These are phyloP conservation scores for Amaranthus cruentus DNA, from an alignment of 148 eudicot genomes.

Conservation along the genomic window DNA sequence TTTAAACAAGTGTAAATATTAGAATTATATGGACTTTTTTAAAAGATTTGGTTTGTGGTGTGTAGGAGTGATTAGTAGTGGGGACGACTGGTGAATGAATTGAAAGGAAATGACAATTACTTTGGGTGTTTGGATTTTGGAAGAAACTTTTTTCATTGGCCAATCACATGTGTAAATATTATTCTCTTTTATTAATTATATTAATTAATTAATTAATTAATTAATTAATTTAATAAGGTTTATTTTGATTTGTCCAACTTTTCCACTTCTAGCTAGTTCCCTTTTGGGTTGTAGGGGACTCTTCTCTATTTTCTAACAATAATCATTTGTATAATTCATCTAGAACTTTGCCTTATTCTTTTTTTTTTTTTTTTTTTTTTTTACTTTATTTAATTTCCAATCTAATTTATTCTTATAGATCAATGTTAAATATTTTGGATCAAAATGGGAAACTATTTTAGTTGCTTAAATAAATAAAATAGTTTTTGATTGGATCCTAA, in stretches of 20 bases:
- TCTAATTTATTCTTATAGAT: too few relatives aligned
- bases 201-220: background rate
- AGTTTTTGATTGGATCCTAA: too few relatives aligned
- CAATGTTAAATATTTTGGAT: too few relatives aligned
- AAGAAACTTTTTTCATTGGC: conserved; percentile 23
- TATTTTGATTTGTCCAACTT: conserved; percentile 7
- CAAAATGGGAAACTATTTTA: too few relatives aligned
- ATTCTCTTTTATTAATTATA: too few relatives aligned
- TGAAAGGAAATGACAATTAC: conserved; percentile 12
- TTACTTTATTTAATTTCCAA: background rate
- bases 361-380: background rate
- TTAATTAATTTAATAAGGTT: background rate
- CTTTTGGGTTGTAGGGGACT: conserved; percentile 14
- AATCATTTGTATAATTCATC: conserved; percentile 2
- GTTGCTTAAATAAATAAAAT: too few relatives aligned
- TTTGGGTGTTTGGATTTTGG: conserved; percentile 17
- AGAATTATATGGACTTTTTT: background rate
- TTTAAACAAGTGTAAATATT: background rate
- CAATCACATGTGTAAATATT: conserved; percentile 16
- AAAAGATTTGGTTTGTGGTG: background rate
- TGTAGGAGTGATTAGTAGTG: conserved; percentile 10
- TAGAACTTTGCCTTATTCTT: background rate
- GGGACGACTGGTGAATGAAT: background rate
- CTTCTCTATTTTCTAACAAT: background rate
- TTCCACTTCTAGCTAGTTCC: conserved; percentile 19